Conservation (phyloP, 148 eudicot genomes). For the Cornus florida region DNA sequence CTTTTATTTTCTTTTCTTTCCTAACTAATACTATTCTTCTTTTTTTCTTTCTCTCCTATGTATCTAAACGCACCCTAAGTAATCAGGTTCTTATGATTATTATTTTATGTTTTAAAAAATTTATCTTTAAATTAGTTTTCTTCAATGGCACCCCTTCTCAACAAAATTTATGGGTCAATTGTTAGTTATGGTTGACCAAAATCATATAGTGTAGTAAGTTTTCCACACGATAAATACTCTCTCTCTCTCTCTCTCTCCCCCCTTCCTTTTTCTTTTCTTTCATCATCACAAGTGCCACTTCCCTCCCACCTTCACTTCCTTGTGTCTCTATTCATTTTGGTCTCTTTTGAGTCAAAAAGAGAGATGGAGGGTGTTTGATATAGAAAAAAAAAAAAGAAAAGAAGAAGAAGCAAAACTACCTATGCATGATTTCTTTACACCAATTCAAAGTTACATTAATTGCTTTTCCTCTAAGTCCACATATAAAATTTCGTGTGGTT, state of each 20-base stretch:
- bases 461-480: neutral
- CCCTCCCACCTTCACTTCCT: neutral
- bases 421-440: neutral
- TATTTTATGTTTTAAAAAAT: too few relatives aligned
- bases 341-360: slow-evolving; percentile 15
- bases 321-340: neutral
- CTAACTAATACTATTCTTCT: too few relatives aligned
- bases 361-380: slow-evolving; percentile 12
- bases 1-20: too few relatives aligned
- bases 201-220: too few relatives aligned
- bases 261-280: slow-evolving; percentile 4
- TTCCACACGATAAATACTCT: too few relatives aligned
- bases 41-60: too few relatives aligned
- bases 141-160: too few relatives aligned
- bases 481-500: neutral
- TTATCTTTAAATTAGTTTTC: too few relatives aligned
- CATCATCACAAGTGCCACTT: slow-evolving; percentile 20
- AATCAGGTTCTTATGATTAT: too few relatives aligned
- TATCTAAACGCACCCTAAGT: too few relatives aligned
- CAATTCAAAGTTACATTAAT: neutral
- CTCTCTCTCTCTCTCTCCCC: neutral
- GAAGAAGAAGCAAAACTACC: neutral
- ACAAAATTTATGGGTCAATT: too few relatives aligned
- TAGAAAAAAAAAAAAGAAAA: neutral
- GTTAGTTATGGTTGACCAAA: too few relatives aligned